These are phyloP conservation scores for Toxoplasma gondii DNA, from an alignment of 169 alveolate genomes.

Conservation along the genomic window DNA sequence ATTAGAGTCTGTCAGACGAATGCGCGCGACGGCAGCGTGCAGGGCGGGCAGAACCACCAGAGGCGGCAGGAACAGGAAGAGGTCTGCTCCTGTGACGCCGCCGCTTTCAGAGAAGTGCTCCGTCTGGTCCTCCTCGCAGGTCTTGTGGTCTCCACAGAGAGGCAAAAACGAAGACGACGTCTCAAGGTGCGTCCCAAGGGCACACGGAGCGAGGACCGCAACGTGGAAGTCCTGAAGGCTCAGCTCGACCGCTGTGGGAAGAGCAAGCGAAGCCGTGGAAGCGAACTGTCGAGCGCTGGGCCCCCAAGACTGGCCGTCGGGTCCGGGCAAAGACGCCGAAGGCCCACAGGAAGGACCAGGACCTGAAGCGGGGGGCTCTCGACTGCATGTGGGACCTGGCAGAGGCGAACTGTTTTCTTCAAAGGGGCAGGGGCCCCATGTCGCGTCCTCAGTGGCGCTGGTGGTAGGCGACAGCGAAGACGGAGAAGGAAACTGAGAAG, in stretches of 20 bases:
- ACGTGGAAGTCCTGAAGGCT: neutral
- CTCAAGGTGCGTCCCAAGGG: neutral
- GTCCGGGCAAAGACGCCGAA: no score
- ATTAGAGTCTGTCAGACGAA: neutral
- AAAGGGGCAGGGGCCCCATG: no score
- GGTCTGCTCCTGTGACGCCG: constrained; percentile 4
- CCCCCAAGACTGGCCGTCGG: no score
- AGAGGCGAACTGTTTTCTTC: no score
- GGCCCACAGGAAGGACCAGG: neutral
- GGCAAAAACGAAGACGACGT: neutral
- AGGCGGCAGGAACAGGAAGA: neutral
- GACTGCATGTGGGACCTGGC: no score
- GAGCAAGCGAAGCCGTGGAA: neutral
- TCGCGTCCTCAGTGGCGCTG: no score
- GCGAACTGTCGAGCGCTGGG: neutral
- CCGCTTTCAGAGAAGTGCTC: neutral
- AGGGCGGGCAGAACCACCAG: neutral
- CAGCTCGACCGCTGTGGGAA: neutral
- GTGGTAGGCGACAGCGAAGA: neutral
- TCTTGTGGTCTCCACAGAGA: neutral
- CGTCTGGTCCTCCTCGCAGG: neutral
- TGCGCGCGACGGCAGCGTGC: neutral
- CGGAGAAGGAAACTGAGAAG: neutral
- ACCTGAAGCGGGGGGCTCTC: no score
- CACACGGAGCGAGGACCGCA: neutral